Base-by-base conservation (phyloP, 2,329 filamentous ascomycete species). In the Trichoderma gracile region DNA sequence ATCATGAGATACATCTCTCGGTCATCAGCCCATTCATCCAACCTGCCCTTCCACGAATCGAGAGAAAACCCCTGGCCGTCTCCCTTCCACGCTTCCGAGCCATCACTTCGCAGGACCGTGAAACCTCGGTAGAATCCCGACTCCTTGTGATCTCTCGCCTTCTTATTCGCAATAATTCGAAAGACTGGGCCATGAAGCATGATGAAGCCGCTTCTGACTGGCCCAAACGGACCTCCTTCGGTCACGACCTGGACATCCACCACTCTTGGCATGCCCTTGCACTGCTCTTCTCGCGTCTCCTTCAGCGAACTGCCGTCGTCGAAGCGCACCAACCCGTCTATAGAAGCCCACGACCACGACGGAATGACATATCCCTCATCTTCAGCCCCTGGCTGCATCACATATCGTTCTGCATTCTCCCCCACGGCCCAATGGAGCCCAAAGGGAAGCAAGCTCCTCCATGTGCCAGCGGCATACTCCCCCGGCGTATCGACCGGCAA, bases 1-100 rank as follows among this genome's bases (percentile, higher is more conserved):
- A 59, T 50, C 56, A 59, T 59, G 15, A 59, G 9, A 42, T 50
- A 59, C 56, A 59, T 59, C 56, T 50, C 56, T 14, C 45, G 56
- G 46, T 59, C 56, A n/a, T 42, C 46, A 5, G 15, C 30, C 56
- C 56, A 59, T 46, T 49, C 46, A 12, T 59, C 56, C 4, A 59
- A 30, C 33, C 21, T 59, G 21, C 46, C 30, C 27, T 59, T 59
- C 56, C 56, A 59, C 10, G 56, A 25, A 27, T 59, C 56, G 23
- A 59, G 56, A 14, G 45, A 38, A 33, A 59, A 59, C 6, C 14
- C 56, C 15, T 59, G 56, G n/a, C 56, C 56, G 17, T 49, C 33
- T 27, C 40, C 27, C 19, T 59, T 17, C 46, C 56, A 49, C 10
- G 45, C 56, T 50, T 59, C 56, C 46, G 56, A 50, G 14, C 12